Evolutionary conservation across 73 alveolate species (phyloP), one percentile per base, ranked within the genome.

Genomic region (Breviolum minutum): DNA sequence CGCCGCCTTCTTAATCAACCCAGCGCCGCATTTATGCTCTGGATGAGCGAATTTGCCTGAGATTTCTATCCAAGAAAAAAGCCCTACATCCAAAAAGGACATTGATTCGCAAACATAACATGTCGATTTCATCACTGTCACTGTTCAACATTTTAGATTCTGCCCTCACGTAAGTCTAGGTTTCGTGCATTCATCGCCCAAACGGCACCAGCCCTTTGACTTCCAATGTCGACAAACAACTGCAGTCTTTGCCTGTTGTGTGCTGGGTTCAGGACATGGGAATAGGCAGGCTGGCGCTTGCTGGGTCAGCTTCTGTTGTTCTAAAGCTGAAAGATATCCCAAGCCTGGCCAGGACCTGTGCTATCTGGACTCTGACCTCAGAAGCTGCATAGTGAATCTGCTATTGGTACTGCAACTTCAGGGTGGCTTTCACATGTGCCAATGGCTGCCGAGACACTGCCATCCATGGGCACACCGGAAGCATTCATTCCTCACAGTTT

Each of bases 201-300:
- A 63, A 70, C 97, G 83, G 87, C 97, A 90, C 97, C 97, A 90
- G 13, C 97, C 97, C 69, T 90, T 90, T 13, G 97, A 90, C 88
- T 90, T 90, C 97, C 97, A 90, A 63, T 90, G 97, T 14, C 97
- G 97, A 74, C 97, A 90, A 20, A 90, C 97, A 19, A 90, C 97
- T 26, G 97, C 97, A 4, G 97, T 71, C 97, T 90, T 90, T 24
- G 88, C 97, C 96, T 89, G 74, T 30, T 13, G 22, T 20, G 77
- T 20, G 26, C 19, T n/a, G 54, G 54, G 54, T 40, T 40, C 54
- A 40, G 54, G 54, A 40, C 54, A 40, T 40, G 54, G 54, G 54
- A 40, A 40, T 3, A 40, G 54, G 54, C 54, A 40, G 54, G 54
- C 54, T 40, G 54, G 54, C 3, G 54, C 54, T 40, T 40, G 54